phyloP scores from a whole-genome alignment of 495 filamentous ascomycete species.

The Trypethelium eluteriae region DNA sequence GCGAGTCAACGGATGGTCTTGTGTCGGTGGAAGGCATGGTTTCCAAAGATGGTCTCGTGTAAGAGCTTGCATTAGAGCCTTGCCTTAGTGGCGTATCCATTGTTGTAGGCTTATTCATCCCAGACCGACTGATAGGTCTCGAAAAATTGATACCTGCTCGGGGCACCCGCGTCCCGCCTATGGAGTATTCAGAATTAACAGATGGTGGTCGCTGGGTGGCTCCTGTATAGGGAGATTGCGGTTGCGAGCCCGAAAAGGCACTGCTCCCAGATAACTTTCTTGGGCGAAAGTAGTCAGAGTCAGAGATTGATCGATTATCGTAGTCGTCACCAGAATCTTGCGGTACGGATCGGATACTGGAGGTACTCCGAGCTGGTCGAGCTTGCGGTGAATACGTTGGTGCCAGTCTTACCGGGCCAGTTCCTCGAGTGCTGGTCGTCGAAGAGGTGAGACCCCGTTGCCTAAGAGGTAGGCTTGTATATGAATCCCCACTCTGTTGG shows the following conservation, averaged over 20 bases:
- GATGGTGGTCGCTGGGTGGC: constrained; percentile 66
- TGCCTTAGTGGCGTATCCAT: constrained; percentile 21
- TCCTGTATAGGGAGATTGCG: constrained; percentile 52
- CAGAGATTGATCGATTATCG: constrained; percentile 30
- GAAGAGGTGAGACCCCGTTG: background rate
- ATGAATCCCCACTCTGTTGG: background rate
- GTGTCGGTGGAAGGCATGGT: constrained; percentile 18
- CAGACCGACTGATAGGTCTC: constrained; percentile 70
- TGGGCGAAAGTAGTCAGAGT: constrained; percentile 26
- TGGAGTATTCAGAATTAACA: constrained; percentile 66
- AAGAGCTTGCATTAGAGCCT: constrained; percentile 12
- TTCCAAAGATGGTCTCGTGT: constrained; percentile 21
- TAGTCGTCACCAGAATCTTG: constrained; percentile 58
- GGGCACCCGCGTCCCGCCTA: constrained; percentile 52
- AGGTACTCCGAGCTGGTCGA: constrained; percentile 39
- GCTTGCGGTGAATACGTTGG: constrained; percentile 22
- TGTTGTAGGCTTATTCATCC: constrained; percentile 1
- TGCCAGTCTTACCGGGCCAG: background rate
- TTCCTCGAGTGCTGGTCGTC: background rate
- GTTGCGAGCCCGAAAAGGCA: constrained; percentile 52
- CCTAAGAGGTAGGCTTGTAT: background rate
- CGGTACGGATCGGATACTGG: constrained; percentile 49
- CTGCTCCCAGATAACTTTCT: constrained; percentile 36
- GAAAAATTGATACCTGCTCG: constrained; percentile 89
- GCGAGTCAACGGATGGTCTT: constrained; percentile 34